Evolutionary conservation across 305 asterid species (phyloP).

Genomic region (Petunia hybrid): DNA sequence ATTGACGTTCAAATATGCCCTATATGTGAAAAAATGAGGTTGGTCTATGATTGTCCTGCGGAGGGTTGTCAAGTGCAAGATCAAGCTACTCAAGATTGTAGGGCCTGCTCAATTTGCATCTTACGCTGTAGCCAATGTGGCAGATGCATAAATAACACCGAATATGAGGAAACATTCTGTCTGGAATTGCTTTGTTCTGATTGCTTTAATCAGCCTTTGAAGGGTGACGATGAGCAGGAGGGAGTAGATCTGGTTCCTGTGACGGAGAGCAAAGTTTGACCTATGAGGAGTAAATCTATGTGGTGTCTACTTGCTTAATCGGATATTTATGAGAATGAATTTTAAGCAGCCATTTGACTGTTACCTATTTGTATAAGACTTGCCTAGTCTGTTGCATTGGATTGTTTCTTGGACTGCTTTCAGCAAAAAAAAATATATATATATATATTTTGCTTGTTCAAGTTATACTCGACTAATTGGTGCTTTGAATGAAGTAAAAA

Average conservation of each 20-base stretch:
- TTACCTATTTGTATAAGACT: constrained; percentile 3
- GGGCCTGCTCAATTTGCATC: constrained; percentile 79
- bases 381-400: background rate
- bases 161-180: constrained; percentile 73
- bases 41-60: constrained; percentile 89
- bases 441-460: background rate
- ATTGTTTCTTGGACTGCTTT: constrained; percentile 16
- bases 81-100: constrained; percentile 49
- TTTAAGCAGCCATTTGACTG: constrained; percentile 18
- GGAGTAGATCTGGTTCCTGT: background rate
- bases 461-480: constrained; percentile 7
- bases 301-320: constrained; percentile 13
- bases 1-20: constrained; percentile 87
- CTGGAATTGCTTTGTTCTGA: constrained; percentile 72
- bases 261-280: background rate
- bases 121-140: constrained; percentile 84
- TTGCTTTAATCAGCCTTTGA: constrained; percentile 52
- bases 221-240: constrained; percentile 20
- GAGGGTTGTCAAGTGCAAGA: constrained; percentile 66
- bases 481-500: background rate
- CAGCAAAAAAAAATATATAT: background rate
- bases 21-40: constrained; percentile 59
- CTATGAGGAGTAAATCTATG: background rate
- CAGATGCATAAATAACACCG: constrained; percentile 65
- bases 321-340: background rate